Evolutionary conservation across 768 basidiomycete species (phyloP).

Genomic region (Lactarius deliciosus): DNA sequence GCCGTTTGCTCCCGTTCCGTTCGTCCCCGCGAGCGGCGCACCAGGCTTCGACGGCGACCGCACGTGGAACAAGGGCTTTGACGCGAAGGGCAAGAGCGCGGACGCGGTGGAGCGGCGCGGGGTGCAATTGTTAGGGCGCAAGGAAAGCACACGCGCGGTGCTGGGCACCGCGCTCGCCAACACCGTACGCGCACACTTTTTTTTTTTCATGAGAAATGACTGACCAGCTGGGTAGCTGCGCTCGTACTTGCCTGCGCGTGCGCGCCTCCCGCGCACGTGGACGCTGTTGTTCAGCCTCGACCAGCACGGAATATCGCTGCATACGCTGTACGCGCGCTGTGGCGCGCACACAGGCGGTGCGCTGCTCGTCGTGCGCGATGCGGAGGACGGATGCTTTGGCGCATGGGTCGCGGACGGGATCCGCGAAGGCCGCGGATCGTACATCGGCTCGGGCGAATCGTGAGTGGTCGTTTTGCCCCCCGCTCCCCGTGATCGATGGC

Average conservation of each 20-base stretch:
- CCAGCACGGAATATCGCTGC: constrained; percentile 91
- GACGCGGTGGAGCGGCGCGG: constrained; percentile 39
- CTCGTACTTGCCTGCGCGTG: constrained; percentile 67
- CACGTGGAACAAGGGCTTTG: constrained; percentile 67
- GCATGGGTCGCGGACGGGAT: constrained; percentile 80
- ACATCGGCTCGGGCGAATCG: constrained; percentile 92
- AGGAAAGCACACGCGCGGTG: constrained; percentile 52
- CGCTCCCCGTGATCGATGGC: background rate
- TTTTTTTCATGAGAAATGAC: background rate
- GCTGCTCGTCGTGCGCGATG: constrained; percentile 66
- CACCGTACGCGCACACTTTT: constrained; percentile 44
- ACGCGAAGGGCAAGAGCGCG: constrained; percentile 35
- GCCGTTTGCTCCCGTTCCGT: constrained; percentile 49
- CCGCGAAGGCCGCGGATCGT: constrained; percentile 52
- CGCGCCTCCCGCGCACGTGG: constrained; percentile 71
- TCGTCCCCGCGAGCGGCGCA: constrained; percentile 58
- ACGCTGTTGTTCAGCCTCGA: constrained; percentile 85
- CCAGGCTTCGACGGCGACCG: constrained; percentile 73
- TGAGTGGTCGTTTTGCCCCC: constrained; percentile 34
- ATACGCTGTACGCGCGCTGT: constrained; percentile 77
- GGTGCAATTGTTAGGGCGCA: constrained; percentile 55
- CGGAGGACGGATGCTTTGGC: constrained; percentile 69
- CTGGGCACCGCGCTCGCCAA: constrained; percentile 56
- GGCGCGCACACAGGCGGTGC: constrained; percentile 48
- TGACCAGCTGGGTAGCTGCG: constrained; percentile 53